phyloP scores from a whole-genome alignment of 805 yeast genomes.

The Brettanomyces nanus region DNA sequence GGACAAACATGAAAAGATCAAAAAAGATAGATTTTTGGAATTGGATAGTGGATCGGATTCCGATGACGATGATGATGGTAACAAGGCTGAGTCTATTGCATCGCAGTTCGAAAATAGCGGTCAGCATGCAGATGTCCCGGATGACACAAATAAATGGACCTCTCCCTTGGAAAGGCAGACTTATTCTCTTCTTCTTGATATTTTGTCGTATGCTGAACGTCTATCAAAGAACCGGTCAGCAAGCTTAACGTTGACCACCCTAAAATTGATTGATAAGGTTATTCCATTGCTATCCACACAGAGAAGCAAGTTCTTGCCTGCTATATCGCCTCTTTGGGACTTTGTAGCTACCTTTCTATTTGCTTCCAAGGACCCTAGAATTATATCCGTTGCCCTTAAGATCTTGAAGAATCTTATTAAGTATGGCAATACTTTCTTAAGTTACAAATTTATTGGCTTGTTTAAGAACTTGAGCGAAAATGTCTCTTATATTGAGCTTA shows the following conservation, averaged over 20 bases:
- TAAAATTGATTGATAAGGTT: slow-evolving; percentile 37
- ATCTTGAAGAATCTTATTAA: slow-evolving; percentile 22
- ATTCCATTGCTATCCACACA: slow-evolving; percentile 50
- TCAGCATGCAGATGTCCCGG: slow-evolving; percentile 8
- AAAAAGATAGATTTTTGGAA: slow-evolving; percentile 18
- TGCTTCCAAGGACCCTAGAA: slow-evolving; percentile 19
- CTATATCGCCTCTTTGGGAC: slow-evolving; percentile 48
- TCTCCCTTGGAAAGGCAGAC: slow-evolving; percentile 57
- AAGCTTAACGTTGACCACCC: slow-evolving; percentile 45
- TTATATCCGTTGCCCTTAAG: slow-evolving; percentile 23
- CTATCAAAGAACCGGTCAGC: slow-evolving; percentile 58
- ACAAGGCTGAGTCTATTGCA: slow-evolving; percentile 19
- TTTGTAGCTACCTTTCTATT: slow-evolving; percentile 22
- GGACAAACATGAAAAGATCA: slow-evolving; percentile 13
- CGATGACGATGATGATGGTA: slow-evolving; percentile 29
- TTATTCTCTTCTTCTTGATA: slow-evolving; percentile 51
- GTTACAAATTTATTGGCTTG: slow-evolving; percentile 37
- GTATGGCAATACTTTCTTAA: slow-evolving; percentile 39
- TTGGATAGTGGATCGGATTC: slow-evolving; percentile 30
- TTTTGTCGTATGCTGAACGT: slow-evolving; percentile 63
- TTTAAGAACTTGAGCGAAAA: slow-evolving; percentile 15
- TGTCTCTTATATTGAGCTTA: slow-evolving; percentile 6
- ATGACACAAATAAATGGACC: slow-evolving; percentile 43
- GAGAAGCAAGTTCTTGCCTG: slow-evolving; percentile 36
- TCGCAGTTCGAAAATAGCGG: slow-evolving; percentile 14